phyloP scores from a whole-genome alignment of 2,329 filamentous ascomycete species.

The Fusarium torreyae region DNA sequence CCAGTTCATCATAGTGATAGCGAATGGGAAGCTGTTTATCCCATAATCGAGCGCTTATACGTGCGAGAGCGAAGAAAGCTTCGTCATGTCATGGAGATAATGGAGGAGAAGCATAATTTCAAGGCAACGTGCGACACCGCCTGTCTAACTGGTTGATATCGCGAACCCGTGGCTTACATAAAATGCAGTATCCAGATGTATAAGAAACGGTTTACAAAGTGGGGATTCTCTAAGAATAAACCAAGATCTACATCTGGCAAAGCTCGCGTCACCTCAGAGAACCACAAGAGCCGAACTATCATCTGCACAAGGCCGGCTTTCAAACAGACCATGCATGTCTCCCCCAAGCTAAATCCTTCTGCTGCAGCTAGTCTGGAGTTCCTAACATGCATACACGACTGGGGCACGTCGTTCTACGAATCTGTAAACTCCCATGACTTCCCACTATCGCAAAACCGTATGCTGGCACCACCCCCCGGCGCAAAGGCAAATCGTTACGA shows the following conservation, averaged over 20 bases:
- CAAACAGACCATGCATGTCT: background rate
- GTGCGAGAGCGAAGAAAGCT: constrained; percentile 24
- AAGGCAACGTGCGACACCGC: constrained; percentile 23
- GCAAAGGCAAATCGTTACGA: constrained; percentile 9
- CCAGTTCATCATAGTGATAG: constrained; percentile 15
- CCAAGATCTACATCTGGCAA: background rate
- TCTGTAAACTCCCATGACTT: background rate
- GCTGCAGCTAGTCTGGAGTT: constrained; percentile 16
- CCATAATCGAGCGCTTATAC: constrained; percentile 16
- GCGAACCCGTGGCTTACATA: background rate
- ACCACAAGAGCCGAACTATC: too few relatives aligned
- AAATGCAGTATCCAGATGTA: constrained; percentile 15
- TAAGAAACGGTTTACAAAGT: constrained; percentile 33
- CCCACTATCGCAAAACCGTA: too few relatives aligned
- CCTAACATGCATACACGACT: constrained; percentile 19
- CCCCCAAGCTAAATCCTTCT: background rate
- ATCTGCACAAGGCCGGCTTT: background rate
- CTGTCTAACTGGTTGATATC: background rate
- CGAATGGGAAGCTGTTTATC: constrained; percentile 24
- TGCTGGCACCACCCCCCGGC: too few relatives aligned
- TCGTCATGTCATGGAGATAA: constrained; percentile 25
- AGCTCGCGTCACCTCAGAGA: background rate
- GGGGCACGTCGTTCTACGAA: constrained; percentile 22
- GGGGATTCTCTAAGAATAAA: constrained; percentile 31
- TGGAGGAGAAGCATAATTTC: constrained; percentile 30